Evolutionary conservation across 768 basidiomycete species (phyloP).

Genomic region (Tulasnella sp.): DNA sequence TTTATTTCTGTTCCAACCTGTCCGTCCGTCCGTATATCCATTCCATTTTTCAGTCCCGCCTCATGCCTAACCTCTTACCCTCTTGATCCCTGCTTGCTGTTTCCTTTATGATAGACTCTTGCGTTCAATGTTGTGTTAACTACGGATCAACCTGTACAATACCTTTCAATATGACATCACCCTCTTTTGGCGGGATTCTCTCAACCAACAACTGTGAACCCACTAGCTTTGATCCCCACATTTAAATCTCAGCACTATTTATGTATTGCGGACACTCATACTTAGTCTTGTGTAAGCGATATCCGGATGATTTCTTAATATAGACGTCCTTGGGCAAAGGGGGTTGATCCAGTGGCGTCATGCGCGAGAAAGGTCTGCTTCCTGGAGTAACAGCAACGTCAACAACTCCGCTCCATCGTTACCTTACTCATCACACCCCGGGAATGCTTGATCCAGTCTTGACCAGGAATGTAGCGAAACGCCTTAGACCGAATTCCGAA

Average conservation of each 20-base stretch:
- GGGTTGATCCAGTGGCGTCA: background rate
- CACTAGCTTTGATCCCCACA: background rate
- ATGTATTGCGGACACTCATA: too few species aligned
- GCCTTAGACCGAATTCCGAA: background rate
- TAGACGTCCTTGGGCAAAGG: background rate
- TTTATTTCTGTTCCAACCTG: background rate
- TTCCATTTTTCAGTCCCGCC: background rate
- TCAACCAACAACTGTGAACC: background rate
- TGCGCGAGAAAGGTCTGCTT: background rate
- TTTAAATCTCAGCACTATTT: too few species aligned
- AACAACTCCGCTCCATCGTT: background rate
- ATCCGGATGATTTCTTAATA: background rate
- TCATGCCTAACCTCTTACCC: background rate
- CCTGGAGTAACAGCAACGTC: background rate
- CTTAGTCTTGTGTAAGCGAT: too few species aligned
- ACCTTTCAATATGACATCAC: background rate
- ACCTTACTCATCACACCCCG: background rate
- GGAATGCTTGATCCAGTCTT: slow-evolving; percentile 17
- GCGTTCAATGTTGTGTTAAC: background rate
- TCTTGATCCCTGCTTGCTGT: background rate
- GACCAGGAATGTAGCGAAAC: background rate
- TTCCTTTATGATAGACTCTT: slow-evolving; percentile 19
- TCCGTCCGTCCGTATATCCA: background rate
- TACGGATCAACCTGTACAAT: slow-evolving; percentile 3
- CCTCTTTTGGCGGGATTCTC: background rate